Conservation (phyloP, 345 rosid genomes). For the Eucalyptus fibrosa region DNA sequence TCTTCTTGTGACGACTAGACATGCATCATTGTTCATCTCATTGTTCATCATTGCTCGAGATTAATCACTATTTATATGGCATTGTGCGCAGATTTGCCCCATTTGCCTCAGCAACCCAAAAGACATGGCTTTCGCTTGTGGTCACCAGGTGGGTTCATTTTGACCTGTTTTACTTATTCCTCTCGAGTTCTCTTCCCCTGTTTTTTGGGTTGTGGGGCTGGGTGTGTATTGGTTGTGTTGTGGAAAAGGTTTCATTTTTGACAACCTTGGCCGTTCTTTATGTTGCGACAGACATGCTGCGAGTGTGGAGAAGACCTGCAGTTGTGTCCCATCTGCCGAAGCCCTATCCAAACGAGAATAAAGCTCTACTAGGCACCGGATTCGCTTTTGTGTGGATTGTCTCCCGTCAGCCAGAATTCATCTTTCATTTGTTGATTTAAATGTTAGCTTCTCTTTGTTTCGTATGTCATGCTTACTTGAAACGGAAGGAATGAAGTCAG, state of each 20-base stretch:
- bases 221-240: not conserved
- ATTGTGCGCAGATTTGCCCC: not conserved
- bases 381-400: not conserved
- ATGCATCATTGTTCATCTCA: not conserved
- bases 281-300: not conserved
- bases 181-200: not conserved
- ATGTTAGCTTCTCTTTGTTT: not conserved
- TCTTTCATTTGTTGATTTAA: not conserved
- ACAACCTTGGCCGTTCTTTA: not conserved
- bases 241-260: not conserved
- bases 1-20: not conserved
- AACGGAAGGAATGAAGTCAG: not conserved
- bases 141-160: not conserved
- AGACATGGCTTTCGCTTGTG: conserved; percentile 11
- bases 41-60: not conserved
- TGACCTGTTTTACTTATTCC: not conserved
- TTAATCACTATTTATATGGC: not conserved
- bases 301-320: conserved; percentile 4
- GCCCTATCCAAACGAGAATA: conserved; percentile 7
- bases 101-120: conserved; percentile 5
- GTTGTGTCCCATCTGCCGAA: conserved; percentile 8
- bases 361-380: not conserved
- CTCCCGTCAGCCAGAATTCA: not conserved
- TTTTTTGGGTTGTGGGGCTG: not conserved
- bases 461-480: not conserved